Conservation (phyloP, 805 yeast species). For the Alloascoidea hylecoeti region DNA sequence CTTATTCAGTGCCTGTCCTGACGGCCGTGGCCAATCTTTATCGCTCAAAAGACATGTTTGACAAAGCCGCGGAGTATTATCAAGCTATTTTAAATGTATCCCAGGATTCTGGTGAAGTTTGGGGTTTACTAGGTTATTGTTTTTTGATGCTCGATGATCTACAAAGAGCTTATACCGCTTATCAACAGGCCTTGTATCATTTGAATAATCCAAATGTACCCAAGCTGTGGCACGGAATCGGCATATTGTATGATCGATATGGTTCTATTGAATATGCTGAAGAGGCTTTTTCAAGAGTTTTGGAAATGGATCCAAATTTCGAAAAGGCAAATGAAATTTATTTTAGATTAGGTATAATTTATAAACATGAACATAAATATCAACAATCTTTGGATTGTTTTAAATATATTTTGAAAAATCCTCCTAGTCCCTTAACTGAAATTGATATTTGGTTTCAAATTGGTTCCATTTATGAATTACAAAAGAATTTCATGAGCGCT, state of each 20-base stretch:
- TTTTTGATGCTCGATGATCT: conserved; percentile 93
- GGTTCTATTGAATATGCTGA: conserved; percentile 96
- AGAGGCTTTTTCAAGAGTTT: conserved; percentile 92
- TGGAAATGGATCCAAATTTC: conserved; percentile 90
- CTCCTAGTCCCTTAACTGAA: conserved; percentile 92
- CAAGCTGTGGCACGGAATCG: conserved; percentile 97
- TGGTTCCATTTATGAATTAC: conserved; percentile 90
- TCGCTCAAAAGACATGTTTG: conserved; percentile 79
- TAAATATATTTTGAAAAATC: conserved; percentile 77
- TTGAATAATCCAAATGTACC: conserved; percentile 91
- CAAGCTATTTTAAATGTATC: conserved; percentile 72
- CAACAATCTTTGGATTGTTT: conserved; percentile 87
- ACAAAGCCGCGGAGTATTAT: conserved; percentile 88
- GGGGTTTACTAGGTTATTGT: conserved; percentile 96
- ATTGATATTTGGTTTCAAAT: conserved; percentile 98
- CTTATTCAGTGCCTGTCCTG: conserved; percentile 73
- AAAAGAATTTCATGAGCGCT: conserved; percentile 83
- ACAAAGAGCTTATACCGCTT: conserved; percentile 90
- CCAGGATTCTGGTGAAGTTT: conserved; percentile 87
- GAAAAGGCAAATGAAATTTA: conserved; percentile 95
- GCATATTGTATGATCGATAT: conserved; percentile 89
- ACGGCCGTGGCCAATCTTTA: conserved; percentile 81
- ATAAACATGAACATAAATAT: conserved; percentile 86
- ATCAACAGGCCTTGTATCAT: conserved; percentile 89
- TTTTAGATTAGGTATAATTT: conserved; percentile 90